Percentiles rank a stretch among this genome's conserved stretches.
phyloP scores from a whole-genome alignment of 192 early-diverging fungal species.

The Gaertneriomyces semiglobifer region DNA sequence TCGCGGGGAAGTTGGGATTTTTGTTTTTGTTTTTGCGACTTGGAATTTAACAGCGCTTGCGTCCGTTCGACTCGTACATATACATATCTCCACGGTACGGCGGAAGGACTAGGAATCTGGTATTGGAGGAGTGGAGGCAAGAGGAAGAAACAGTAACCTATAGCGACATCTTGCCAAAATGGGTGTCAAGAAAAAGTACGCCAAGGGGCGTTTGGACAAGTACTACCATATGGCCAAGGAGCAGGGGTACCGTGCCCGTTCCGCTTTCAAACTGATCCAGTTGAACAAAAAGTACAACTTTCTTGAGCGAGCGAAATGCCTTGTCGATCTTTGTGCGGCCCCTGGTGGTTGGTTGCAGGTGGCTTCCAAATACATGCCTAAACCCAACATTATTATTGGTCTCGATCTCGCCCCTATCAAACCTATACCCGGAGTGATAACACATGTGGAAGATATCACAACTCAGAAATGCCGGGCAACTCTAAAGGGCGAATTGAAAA shows the following conservation, averaged over 20 bases:
- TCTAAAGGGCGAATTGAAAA: slow-evolving; percentile 86
- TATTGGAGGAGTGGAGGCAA: too few relatives aligned
- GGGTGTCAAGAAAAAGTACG: slow-evolving; percentile 54
- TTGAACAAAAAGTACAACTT: slow-evolving; percentile 99
- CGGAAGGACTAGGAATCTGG: too few relatives aligned
- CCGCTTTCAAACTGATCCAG: slow-evolving; percentile 99
- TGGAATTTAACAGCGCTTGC: too few relatives aligned
- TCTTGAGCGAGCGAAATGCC: slow-evolving; percentile 76
- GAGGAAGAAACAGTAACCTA: too few relatives aligned
- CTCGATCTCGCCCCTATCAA: slow-evolving; percentile 96
- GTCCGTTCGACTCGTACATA: too few relatives aligned
- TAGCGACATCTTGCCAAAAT: background rate
- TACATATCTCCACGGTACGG: too few relatives aligned
- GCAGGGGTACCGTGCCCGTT: slow-evolving; percentile 97
- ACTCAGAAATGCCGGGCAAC: slow-evolving; percentile 86
- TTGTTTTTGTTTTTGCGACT: too few relatives aligned
- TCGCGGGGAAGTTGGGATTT: too few relatives aligned
- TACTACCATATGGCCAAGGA: slow-evolving; percentile 99
- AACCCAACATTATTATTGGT: slow-evolving; percentile 86
- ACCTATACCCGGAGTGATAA: slow-evolving; percentile 92
- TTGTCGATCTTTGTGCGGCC: slow-evolving; percentile 97
- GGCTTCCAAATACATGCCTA: slow-evolving; percentile 97
- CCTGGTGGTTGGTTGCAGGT: slow-evolving; percentile 99
- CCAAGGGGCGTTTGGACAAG: slow-evolving; percentile 96
- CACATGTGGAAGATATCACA: slow-evolving; percentile 95